Base-by-base conservation (phyloP, 2,329 filamentous ascomycete species). In the Coniochaeta sp. region DNA sequence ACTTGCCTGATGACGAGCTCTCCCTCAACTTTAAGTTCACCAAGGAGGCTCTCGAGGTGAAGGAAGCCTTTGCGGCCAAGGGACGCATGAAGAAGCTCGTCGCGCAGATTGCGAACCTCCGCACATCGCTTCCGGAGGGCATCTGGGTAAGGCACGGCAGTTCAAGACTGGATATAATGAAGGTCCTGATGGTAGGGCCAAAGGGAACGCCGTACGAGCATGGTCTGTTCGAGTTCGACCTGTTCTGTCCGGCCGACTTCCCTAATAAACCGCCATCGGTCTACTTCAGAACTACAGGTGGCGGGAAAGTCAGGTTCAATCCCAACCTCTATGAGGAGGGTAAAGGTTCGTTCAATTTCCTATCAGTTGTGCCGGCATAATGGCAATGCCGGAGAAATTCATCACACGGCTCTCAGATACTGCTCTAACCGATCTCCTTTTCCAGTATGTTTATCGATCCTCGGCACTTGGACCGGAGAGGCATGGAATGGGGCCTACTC, bases 221-320 rank as follows among this genome's bases (percentile, higher is more conserved):
- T 47, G 81, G 81, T 0, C 65, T 83, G 3, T 84, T 82, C 64
- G 81, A 83, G 62, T 84, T 84, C 60, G 80, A 84, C 64, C 64
- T 84, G 34, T 76, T 75, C 36, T 81, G 78, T 57, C 66, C 68
- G 8, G 14, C 32, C 0, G 63, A 72, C 0, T 84, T 79, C 59
- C 81, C 81, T 0, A 62, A 68, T 1, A 58, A 30, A 0, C 76
- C 80, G 12, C 81, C 81, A 0, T 7, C 57, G 7, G 71, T 81
- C 61, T 57, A 61, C 1, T 81, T 81, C 64, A 74, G 70, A 61
- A 80, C 77, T 0, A 82, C 81, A 0, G 76, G 74, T 1, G 69
- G 71, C 3, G 76, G 77, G 0, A 61, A 1, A 4, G 67, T 71
- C 1, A 56, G 65, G 0, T 78, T 83, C 64, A 83, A 83, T 65